Conservation (phyloP, 306 rosid species). For the Rosa rugosa region DNA sequence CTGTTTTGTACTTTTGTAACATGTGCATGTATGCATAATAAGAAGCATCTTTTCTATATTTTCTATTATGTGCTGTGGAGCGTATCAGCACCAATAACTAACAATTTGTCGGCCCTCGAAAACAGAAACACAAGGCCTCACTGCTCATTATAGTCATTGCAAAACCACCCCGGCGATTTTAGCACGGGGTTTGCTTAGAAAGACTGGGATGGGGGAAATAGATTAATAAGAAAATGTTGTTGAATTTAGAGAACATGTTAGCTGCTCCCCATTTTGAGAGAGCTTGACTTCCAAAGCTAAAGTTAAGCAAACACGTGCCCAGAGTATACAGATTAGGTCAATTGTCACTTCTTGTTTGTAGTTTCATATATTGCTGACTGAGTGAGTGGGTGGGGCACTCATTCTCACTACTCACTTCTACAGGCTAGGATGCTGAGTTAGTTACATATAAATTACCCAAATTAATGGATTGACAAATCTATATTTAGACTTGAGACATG, state of each 20-base stretch:
- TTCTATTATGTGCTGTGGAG: neutral
- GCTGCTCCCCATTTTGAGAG: conserved; percentile 14
- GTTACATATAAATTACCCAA: neutral
- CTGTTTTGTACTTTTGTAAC: neutral
- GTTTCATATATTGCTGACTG: neutral
- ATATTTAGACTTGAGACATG: too few relatives aligned
- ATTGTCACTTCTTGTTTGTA: conserved; percentile 17
- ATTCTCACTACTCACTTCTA: neutral
- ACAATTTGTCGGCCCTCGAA: neutral
- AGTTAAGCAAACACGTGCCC: neutral
- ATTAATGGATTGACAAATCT: neutral
- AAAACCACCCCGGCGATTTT: neutral
- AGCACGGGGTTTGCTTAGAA: neutral
- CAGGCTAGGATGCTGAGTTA: neutral
- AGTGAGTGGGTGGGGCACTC: neutral
- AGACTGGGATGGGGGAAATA: neutral
- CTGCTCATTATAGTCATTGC: neutral
- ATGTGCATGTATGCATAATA: neutral
- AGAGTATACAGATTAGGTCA: conserved; percentile 5
- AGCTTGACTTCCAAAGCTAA: conserved; percentile 15
- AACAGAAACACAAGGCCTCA: neutral
- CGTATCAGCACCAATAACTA: too few relatives aligned
- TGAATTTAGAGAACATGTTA: conserved; percentile 10
- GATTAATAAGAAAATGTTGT: neutral
- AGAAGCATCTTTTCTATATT: neutral